Base-by-base conservation (phyloP, 2,329 filamentous ascomycete genomes). In the Cytospora piceicola region DNA sequence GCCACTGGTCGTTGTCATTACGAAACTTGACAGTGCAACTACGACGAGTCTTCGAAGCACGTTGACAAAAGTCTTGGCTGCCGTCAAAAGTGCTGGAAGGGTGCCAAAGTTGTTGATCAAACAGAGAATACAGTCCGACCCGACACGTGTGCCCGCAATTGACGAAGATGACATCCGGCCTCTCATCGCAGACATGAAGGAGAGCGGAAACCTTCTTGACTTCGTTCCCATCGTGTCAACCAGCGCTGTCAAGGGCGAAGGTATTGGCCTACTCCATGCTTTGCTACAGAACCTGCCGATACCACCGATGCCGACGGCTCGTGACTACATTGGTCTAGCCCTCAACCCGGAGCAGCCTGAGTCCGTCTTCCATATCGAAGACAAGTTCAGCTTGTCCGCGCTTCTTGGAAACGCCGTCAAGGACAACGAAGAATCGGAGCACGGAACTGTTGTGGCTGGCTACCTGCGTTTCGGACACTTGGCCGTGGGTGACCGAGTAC, bases 11-110 rank as follows among this genome's bases (percentile, higher is more conserved):
- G 85, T 99, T 14, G 84, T 94, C 29, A 90, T 99, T 66, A 98
- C 95, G 0, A 99, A 98, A 74, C 83, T 96, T 68, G 95, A 99
- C 71, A 77, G 96, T 53, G 93, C 93, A 20, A 94, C 90, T 17
- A 93, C 89, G 69, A 76, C 80, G 14, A 88, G 88, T 12, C 76
- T 98, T 11, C 87, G 88, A 64, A 85, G 85, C 59, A 93, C 87
- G 0, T 80, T 98, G 67, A 85, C 85, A 20, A 91, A 88, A 71
- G 80, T 97, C 2, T 80, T 98, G 36, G 90, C 92, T 0, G 84
- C 87, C 2, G 81, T 98, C 58, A 98, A 97, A 77, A 83, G 85
- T 20, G 85, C 87, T 30, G 90, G 91, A 4, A 87, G 92, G 66
- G 86, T 84, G 58, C 94, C 94, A 0, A 87, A 87, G 63, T 88